These are phyloP conservation scores for Chrysanthemum lavandulifolium DNA, from an alignment of 129 eudicot genomes.

Conservation along the genomic window DNA sequence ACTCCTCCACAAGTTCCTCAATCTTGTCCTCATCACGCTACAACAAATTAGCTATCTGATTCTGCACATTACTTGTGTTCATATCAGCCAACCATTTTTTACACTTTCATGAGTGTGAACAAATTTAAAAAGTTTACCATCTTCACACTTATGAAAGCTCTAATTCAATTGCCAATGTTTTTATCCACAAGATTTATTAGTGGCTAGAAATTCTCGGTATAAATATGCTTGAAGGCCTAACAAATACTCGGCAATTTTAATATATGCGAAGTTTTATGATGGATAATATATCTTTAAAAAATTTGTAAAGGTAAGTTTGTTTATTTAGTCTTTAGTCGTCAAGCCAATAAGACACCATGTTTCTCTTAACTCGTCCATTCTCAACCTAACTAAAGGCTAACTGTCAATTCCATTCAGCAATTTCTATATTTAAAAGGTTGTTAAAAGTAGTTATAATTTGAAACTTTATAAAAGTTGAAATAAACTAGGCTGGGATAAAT, in stretches of 20 bases:
- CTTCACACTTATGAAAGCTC: conserved; percentile 11
- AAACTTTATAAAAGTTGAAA: conserved; percentile 28
- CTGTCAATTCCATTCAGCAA: conserved; percentile 33
- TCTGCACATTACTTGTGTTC: no score
- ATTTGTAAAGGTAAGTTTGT: conserved; percentile 25
- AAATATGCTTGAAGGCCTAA: conserved; percentile 30
- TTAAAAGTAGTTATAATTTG: conserved; percentile 22
- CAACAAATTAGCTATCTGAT: no score
- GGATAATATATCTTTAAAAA: conserved; percentile 25
- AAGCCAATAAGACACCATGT: conserved; percentile 31
- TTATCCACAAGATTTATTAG: conserved; percentile 29
- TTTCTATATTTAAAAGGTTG: conserved; percentile 29
- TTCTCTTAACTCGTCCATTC: conserved; percentile 33
- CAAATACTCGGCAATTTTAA: conserved; percentile 6
- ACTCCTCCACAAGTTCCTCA: no score
- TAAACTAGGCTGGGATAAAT: conserved; percentile 27
- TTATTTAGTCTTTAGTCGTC: conserved; percentile 30
- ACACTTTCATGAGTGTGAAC: no score
- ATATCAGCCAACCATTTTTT: no score
- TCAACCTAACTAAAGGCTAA: conserved; percentile 40
- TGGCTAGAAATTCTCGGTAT: conserved; percentile 26
- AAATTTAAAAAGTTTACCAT: conserved; percentile 1
- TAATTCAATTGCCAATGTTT: conserved; percentile 20
- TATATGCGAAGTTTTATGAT: conserved; percentile 4
- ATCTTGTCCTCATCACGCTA: no score